Percentiles rank a stretch among this genome's conserved stretches.
Conservation (phyloP, 768 basidiomycete genomes). For the Tricholoma sp. region DNA sequence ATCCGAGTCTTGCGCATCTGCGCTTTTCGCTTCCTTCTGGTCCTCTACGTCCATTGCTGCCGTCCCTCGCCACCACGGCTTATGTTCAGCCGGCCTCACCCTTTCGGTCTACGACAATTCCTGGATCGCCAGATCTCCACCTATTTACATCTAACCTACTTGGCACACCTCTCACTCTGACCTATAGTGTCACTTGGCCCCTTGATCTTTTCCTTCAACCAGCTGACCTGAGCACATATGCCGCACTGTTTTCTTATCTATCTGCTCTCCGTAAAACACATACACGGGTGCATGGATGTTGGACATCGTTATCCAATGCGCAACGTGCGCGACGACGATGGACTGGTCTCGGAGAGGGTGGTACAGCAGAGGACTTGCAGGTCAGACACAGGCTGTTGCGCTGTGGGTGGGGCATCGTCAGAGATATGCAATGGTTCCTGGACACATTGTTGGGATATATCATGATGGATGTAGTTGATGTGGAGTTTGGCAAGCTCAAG, state of each 20-base stretch:
- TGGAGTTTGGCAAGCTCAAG: conserved; percentile 73
- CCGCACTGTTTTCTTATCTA: conserved; percentile 75
- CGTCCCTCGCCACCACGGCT: conserved; percentile 49
- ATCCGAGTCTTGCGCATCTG: conserved; percentile 67
- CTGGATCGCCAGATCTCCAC: conserved; percentile 31
- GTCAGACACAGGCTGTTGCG: conserved; percentile 62
- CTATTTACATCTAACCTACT: conserved; percentile 73
- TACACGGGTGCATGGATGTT: conserved; percentile 71
- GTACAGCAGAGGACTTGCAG: conserved; percentile 66
- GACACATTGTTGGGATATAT: conserved; percentile 80
- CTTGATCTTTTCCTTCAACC: conserved; percentile 84
- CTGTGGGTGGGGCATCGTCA: conserved; percentile 81
- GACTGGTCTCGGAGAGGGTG: conserved; percentile 86
- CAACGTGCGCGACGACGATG: conserved; percentile 81
- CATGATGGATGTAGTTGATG: conserved; percentile 87
- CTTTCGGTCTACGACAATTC: conserved; percentile 29
- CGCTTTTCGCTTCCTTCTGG: conserved; percentile 78
- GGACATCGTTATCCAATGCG: conserved; percentile 81
- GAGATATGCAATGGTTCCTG: conserved; percentile 90
- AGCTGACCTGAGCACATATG: conserved; percentile 69
- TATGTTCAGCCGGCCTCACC: conserved; percentile 26
- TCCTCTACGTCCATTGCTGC: conserved; percentile 75
- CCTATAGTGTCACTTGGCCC: conserved; percentile 78
- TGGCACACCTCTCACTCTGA: conserved; percentile 69
- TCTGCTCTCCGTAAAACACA: conserved; percentile 84